Conservation (phyloP, 371 early-diverging fungal species). For the Mucor plumbeus region DNA sequence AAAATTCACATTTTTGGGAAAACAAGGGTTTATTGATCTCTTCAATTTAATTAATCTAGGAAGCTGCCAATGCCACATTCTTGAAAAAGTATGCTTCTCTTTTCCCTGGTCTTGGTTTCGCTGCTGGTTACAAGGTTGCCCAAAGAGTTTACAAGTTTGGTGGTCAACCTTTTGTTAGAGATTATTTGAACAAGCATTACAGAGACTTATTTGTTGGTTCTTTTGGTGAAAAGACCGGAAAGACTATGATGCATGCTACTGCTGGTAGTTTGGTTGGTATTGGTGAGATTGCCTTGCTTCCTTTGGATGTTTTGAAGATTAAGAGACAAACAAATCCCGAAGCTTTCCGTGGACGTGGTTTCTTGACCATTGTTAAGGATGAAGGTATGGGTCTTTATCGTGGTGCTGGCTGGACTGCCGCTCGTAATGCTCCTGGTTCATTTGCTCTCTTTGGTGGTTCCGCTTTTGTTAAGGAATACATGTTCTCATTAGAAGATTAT, state of each 20-base stretch:
- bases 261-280: slow-evolving; percentile 97
- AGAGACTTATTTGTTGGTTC: slow-evolving; percentile 70
- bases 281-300: slow-evolving; percentile 95
- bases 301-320: slow-evolving; percentile 97
- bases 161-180: slow-evolving; percentile 96
- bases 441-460: slow-evolving; percentile 97
- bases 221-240: slow-evolving; percentile 94
- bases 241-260: slow-evolving; percentile 96
- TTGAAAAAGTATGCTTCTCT: slow-evolving; percentile 88
- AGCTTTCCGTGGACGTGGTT: slow-evolving; percentile 84
- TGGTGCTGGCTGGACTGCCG: slow-evolving; percentile 98
- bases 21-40: neutral
- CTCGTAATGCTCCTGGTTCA: slow-evolving; percentile 97
- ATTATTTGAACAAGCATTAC: slow-evolving; percentile 87
- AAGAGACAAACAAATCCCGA: slow-evolving; percentile 96
- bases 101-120: slow-evolving; percentile 97
- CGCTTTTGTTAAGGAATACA: slow-evolving; percentile 92
- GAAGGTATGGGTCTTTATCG: slow-evolving; percentile 94
- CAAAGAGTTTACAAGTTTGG: slow-evolving; percentile 98
- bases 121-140: slow-evolving; percentile 94
- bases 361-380: slow-evolving; percentile 81
- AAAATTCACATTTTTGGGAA: neutral
- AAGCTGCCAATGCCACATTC: slow-evolving; percentile 76
- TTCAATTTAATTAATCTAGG: slow-evolving; percentile 54
- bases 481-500: slow-evolving; percentile 88